These are phyloP conservation scores for Colletotrichum costaricense DNA, from an alignment of 2,329 filamentous ascomycete genomes.

Conservation along the genomic window DNA sequence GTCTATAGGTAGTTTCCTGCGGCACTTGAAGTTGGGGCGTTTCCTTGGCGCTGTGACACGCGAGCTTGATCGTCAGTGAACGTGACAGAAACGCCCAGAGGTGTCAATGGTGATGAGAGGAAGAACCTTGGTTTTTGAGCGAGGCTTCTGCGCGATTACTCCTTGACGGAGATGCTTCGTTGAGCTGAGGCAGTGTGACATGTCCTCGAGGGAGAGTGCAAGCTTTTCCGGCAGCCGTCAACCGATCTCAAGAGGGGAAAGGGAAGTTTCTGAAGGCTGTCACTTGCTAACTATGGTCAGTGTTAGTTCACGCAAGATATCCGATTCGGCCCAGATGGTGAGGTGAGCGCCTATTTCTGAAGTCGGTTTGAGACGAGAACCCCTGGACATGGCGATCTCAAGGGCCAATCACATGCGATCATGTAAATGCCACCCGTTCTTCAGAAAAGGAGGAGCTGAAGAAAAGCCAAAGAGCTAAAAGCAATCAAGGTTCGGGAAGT, in stretches of 20 bases:
- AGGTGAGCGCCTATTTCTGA: background rate
- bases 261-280: background rate
- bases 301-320: background rate
- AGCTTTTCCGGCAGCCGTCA: background rate
- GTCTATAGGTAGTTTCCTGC: slow-evolving; percentile 15
- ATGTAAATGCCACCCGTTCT: background rate
- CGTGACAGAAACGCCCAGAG: background rate
- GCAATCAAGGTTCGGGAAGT: slow-evolving; percentile 29
- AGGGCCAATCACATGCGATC: background rate
- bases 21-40: slow-evolving; percentile 15
- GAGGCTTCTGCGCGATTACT: background rate
- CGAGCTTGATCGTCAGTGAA: slow-evolving; percentile 12
- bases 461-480: slow-evolving; percentile 17
- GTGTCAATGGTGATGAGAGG: background rate
- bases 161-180: background rate
- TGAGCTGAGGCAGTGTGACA: background rate
- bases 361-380: background rate
- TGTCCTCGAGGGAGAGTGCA: background rate
- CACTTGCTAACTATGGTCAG: background rate
- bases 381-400: background rate
- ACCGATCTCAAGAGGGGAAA: background rate
- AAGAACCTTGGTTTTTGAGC: background rate
- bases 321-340: background rate
- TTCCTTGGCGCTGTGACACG: slow-evolving; percentile 24
- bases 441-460: background rate